phyloP scores from a whole-genome alignment of 257 asterid species.

The Przewalskia tangutica region DNA sequence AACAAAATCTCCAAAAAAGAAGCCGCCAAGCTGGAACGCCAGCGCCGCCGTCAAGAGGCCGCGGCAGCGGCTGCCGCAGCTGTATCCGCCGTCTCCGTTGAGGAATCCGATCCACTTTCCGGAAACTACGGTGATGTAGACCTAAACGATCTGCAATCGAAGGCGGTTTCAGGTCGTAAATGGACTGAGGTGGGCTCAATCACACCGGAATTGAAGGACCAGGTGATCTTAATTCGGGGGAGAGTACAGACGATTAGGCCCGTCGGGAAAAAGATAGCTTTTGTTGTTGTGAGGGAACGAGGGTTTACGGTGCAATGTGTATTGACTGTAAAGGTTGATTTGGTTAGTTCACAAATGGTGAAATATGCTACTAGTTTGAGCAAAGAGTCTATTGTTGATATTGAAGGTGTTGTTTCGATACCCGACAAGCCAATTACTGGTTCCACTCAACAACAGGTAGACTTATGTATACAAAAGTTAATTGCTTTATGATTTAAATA shows the following conservation, averaged over 20 bases:
- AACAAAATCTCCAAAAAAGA: slow-evolving; percentile 63
- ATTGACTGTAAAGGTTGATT: slow-evolving; percentile 42
- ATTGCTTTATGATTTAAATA: too few species aligned
- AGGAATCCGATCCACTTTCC: slow-evolving; percentile 39
- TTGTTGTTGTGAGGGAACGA: slow-evolving; percentile 60
- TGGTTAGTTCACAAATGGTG: slow-evolving; percentile 73
- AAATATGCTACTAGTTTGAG: slow-evolving; percentile 60
- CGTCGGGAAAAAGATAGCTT: slow-evolving; percentile 69
- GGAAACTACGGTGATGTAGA: slow-evolving; percentile 64
- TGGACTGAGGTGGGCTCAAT: slow-evolving; percentile 48
- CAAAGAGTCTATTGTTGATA: slow-evolving; percentile 60
- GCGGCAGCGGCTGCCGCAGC: slow-evolving; percentile 33
- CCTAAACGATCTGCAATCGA: slow-evolving; percentile 58
- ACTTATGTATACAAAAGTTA: background rate
- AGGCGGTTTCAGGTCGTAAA: slow-evolving; percentile 16
- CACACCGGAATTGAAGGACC: slow-evolving; percentile 34
- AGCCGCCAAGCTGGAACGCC: slow-evolving; percentile 59
- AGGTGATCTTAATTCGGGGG: slow-evolving; percentile 51
- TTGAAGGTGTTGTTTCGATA: slow-evolving; percentile 64
- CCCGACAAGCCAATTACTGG: slow-evolving; percentile 58
- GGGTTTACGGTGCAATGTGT: slow-evolving; percentile 86
- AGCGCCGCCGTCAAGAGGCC: slow-evolving; percentile 58
- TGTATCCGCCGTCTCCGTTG: slow-evolving; percentile 25
- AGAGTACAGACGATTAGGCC: slow-evolving; percentile 65
- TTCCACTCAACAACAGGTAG: slow-evolving; percentile 85